A percentile compares a stretch with the other conserved stretches of the same genome.
Evolutionary conservation across 2,329 filamentous ascomycete genomes (phyloP).

Genomic region (Fusarium drepaniforme): DNA sequence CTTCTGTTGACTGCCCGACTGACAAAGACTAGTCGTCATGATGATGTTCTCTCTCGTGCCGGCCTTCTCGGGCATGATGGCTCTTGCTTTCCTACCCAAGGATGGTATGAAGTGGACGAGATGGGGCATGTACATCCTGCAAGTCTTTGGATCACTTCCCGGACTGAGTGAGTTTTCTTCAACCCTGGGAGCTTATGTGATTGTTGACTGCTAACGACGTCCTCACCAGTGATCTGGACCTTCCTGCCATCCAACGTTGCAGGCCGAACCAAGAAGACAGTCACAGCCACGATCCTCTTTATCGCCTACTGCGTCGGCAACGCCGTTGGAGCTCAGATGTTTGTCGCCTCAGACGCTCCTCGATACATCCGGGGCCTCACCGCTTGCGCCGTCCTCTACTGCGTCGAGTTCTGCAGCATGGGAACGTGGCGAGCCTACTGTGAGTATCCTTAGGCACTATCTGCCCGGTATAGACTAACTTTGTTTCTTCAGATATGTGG

Average conservation of each 20-base stretch:
- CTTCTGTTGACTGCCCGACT: background rate
- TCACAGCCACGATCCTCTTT: constrained; percentile 40
- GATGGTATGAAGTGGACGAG: constrained; percentile 44
- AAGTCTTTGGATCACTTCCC: constrained; percentile 42
- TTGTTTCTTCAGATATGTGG: background rate
- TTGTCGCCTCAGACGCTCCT: background rate
- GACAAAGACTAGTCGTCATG: background rate
- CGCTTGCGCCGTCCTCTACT: background rate
- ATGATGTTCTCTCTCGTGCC: constrained; percentile 36
- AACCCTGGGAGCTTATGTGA: too few relatives aligned
- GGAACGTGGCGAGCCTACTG: background rate
- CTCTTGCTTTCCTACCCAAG: constrained; percentile 45
- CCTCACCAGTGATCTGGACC: constrained; percentile 47
- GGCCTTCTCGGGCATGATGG: constrained; percentile 48
- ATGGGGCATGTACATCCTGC: constrained; percentile 50
- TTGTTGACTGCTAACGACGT: too few relatives aligned
- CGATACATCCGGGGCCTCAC: background rate
- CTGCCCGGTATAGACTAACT: background rate
- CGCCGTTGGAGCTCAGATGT: constrained; percentile 34
- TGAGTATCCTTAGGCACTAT: background rate
- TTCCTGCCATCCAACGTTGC: constrained; percentile 55
- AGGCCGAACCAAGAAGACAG: constrained; percentile 51
- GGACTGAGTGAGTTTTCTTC: constrained; percentile 7
- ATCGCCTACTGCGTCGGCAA: constrained; percentile 41
- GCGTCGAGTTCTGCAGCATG: background rate